Base-by-base conservation (phyloP, 2,329 filamentous ascomycete genomes). In the Alternaria sp. region DNA sequence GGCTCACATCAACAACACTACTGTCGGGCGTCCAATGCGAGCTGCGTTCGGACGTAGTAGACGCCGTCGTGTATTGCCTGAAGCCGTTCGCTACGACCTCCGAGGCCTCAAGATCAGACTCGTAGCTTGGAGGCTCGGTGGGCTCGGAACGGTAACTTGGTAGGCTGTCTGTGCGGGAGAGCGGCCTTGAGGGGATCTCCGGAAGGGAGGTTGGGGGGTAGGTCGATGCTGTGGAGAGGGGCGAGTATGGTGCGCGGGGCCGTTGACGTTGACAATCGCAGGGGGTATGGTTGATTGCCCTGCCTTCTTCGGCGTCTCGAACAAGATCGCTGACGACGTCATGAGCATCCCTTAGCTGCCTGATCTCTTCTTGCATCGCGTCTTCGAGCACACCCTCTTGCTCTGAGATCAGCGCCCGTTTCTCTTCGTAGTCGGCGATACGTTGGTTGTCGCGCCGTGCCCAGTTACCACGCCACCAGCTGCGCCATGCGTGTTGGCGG, bases 321-420 rank as follows among this genome's bases (percentile, higher is more conserved):
- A 86, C 79, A 10, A 86, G 74, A 45, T 83, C 80, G 45, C 82
- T 81, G 2, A 88, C 86, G 25, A 86, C 83, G 54, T 85, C 82
- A 52, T 87, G 84, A 1, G 86, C 85, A 17, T 82, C 79, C 30
- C 85, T 79, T 19, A 89, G 76, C 51, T 84, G 83, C 13, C 83
- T 75, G 40, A 88, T 86, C 62, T 81, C 79, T 51, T 77, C 76
- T 62, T 80, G 79, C 78, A 81, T 80, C 2, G 75, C 78, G 5
- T 81, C 79, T 52, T 84, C 83, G 5, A 83, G 75, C n/a, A 83
- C 72, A 25, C 70, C 74, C 54, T 86, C 83, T 55, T 84, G 81
- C 58, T 82, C 78, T 5, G 82, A 72, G 46, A 86, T 83, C 46
- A 85, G 75, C 4, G 80, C 78, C 28, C 82, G 79, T 73, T 86